Conservation (phyloP, 106 monocot species). For the Ottelia alismoides region DNA sequence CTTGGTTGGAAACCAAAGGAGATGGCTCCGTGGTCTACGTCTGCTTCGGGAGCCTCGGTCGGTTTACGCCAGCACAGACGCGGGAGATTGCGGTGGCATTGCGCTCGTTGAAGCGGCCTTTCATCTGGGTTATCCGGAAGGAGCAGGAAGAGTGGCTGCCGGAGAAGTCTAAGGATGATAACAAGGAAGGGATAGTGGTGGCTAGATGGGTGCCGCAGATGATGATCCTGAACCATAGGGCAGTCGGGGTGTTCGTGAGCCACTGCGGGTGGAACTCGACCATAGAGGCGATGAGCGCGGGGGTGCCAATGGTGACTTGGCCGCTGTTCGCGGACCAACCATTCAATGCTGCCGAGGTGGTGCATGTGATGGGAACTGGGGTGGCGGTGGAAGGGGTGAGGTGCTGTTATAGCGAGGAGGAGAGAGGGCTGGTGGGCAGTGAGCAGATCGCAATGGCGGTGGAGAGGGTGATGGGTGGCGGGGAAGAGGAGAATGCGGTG, state of each 20-base stretch:
- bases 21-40: no score
- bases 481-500: not conserved
- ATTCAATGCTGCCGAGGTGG: slow-evolving; percentile 4
- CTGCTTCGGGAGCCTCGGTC: no score
- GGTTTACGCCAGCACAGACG: no score
- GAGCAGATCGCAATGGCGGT: slow-evolving; percentile 14
- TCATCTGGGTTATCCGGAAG: no score
- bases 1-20: no score
- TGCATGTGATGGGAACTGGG: slow-evolving; percentile 1
- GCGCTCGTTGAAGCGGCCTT: no score
- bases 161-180: no score
- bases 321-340: not conserved
- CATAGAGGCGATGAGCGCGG: slow-evolving; percentile 2
- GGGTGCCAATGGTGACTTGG: slow-evolving; percentile 1
- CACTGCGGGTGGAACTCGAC: slow-evolving; percentile 7
- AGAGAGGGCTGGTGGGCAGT: not conserved
- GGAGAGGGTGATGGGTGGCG: not conserved
- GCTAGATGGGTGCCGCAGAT: no score
- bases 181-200: no score
- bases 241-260: slow-evolving; percentile 4
- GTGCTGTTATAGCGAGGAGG: not conserved
- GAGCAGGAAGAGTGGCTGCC: no score
- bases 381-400: slow-evolving; percentile 5
- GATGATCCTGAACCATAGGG: slow-evolving; percentile 33
- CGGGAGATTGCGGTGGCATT: no score